A percentile compares a stretch with the other conserved stretches of the same genome.
phyloP scores from a whole-genome alignment of 768 basidiomycete genomes.

The Auricularia sp. region DNA sequence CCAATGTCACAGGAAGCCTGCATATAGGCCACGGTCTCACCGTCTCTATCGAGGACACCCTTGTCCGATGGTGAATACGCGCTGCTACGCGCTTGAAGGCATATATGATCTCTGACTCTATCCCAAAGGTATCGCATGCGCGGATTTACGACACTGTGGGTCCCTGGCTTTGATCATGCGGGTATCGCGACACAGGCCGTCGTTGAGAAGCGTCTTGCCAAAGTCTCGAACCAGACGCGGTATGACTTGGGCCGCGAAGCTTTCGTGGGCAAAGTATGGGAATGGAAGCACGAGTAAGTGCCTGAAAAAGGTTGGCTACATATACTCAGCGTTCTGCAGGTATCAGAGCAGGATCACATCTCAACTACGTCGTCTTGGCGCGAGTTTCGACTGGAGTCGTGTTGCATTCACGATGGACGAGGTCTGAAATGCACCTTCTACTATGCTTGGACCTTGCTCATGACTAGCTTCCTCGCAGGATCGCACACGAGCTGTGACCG shows the following conservation, averaged over 20 bases:
- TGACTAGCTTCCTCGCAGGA: slow-evolving; percentile 26
- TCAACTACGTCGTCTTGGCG: slow-evolving; percentile 81
- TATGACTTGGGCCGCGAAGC: slow-evolving; percentile 92
- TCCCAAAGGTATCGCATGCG: slow-evolving; percentile 82
- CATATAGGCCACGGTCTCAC: slow-evolving; percentile 96
- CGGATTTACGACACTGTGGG: slow-evolving; percentile 80
- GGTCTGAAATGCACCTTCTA: slow-evolving; percentile 29
- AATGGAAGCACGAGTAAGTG: slow-evolving; percentile 93
- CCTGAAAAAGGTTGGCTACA: not conserved
- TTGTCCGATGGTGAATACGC: slow-evolving; percentile 70
- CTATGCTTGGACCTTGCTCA: not conserved
- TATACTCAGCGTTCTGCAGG: slow-evolving; percentile 27
- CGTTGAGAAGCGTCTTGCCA: slow-evolving; percentile 87
- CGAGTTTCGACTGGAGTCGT: slow-evolving; percentile 90
- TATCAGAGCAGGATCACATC: slow-evolving; percentile 90
- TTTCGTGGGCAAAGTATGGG: slow-evolving; percentile 84
- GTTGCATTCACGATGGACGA: slow-evolving; percentile 94
- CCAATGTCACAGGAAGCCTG: slow-evolving; percentile 91
- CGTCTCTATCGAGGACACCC: slow-evolving; percentile 77
- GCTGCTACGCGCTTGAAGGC: slow-evolving; percentile 16
- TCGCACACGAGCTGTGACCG: slow-evolving; percentile 78
- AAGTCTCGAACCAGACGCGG: slow-evolving; percentile 67
- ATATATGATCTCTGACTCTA: not conserved
- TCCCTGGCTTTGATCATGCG: slow-evolving; percentile 96
- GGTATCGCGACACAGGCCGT: slow-evolving; percentile 98